phyloP scores from a whole-genome alignment of 139 green algal species.

The Tetradesmus lagerheimii region DNA sequence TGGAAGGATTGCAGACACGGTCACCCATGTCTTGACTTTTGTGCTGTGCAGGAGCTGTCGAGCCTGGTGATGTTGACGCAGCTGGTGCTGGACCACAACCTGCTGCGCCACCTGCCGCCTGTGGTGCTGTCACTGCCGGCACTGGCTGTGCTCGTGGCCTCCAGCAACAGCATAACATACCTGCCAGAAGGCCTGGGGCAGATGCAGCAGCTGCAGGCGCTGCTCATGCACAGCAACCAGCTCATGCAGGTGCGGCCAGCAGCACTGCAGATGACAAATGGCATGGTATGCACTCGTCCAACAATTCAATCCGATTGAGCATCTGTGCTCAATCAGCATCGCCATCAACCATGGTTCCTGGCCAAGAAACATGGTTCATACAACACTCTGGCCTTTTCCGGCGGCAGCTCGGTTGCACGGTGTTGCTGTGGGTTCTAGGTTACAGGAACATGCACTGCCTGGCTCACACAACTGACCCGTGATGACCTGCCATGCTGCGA shows the following conservation, averaged over 20 bases:
- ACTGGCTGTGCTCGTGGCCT: constrained; percentile 62
- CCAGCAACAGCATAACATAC: constrained; percentile 49
- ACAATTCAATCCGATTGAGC: too few species aligned
- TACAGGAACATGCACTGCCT: too few species aligned
- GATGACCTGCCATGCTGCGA: background rate
- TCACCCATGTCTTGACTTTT: background rate
- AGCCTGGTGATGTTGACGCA: constrained; percentile 44
- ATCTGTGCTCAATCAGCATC: too few species aligned
- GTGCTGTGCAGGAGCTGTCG: constrained; percentile 43
- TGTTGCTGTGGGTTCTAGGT: too few species aligned
- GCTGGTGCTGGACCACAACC: constrained; percentile 67
- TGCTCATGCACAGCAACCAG: constrained; percentile 65
- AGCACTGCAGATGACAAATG: too few species aligned
- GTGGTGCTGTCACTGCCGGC: constrained; percentile 50
- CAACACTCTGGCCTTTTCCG: too few species aligned
- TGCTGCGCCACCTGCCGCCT: constrained; percentile 41
- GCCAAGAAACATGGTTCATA: too few species aligned
- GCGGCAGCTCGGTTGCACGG: too few species aligned
- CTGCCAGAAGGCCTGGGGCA: constrained; percentile 36
- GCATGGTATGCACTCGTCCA: too few species aligned
- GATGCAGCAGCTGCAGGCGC: constrained; percentile 50
- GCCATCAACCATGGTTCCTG: too few species aligned
- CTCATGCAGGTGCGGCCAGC: background rate
- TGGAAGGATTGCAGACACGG: too few species aligned
- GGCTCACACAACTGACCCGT: too few species aligned